A percentile compares a stretch with the other conserved stretches of the same genome.
phyloP scores from a whole-genome alignment of 2,329 filamentous ascomycete species.

The Keithomyces neogunnii region DNA sequence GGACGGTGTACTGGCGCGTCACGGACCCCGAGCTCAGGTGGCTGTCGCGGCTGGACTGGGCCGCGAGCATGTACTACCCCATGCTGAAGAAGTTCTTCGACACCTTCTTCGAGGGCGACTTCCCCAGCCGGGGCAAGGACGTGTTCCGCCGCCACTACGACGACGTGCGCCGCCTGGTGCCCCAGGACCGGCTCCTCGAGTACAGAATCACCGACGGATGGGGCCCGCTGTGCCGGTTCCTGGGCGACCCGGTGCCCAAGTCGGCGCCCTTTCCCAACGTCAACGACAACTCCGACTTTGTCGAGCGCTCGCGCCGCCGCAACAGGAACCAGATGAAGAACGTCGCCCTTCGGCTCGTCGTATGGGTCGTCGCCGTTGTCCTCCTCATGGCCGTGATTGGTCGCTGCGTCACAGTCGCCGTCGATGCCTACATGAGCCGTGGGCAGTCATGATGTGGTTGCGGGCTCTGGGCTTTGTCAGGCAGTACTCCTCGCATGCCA shows the following conservation, averaged over 20 bases:
- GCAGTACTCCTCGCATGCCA: no score
- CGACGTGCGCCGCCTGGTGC: constrained; percentile 22
- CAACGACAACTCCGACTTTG: constrained; percentile 27
- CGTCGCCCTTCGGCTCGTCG: constrained; percentile 18
- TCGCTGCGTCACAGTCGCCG: no score
- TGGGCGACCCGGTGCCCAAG: constrained; percentile 25
- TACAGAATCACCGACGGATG: constrained; percentile 27
- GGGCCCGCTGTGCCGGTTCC: constrained; percentile 28
- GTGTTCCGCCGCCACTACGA: constrained; percentile 40
- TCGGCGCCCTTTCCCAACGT: constrained; percentile 25
- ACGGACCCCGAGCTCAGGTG: constrained; percentile 48
- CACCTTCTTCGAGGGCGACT: constrained; percentile 60
- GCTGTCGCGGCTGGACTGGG: constrained; percentile 44
- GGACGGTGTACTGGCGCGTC: constrained; percentile 59
- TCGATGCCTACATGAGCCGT: no score
- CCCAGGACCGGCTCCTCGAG: constrained; percentile 24
- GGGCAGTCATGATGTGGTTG: no score
- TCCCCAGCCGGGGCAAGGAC: constrained; percentile 55
- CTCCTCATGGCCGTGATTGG: no score
- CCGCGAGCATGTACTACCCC: constrained; percentile 58
- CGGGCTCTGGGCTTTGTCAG: no score
- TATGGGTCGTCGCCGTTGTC: constrained; percentile 8
- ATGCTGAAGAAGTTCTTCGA: constrained; percentile 64
- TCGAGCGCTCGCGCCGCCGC: constrained; percentile 20
- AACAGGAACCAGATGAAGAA: constrained; percentile 28